phyloP scores from a whole-genome alignment of 768 basidiomycete species.

The Lactarius quietus region DNA sequence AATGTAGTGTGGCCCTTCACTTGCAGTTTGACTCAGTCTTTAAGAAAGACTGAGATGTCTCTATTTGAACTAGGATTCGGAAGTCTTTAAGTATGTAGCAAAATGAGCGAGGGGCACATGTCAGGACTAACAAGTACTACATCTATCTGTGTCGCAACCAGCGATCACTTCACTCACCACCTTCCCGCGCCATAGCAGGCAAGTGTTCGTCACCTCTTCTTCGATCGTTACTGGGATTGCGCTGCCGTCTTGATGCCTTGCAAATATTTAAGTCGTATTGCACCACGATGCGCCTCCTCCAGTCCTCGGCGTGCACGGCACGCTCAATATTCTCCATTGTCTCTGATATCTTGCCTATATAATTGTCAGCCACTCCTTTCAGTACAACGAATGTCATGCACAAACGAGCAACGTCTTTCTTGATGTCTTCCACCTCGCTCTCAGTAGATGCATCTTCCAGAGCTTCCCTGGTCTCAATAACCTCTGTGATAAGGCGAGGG shows the following conservation, averaged over 20 bases:
- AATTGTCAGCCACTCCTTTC: not conserved
- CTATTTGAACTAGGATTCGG: too few relatives aligned
- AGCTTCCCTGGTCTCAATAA: slow-evolving; percentile 76
- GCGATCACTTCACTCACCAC: not conserved
- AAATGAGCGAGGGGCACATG: too few relatives aligned
- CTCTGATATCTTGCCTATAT: slow-evolving; percentile 49
- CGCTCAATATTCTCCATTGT: slow-evolving; percentile 46
- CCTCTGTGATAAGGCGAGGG: slow-evolving; percentile 62
- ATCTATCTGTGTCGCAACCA: not conserved
- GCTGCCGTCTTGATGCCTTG: slow-evolving; percentile 57
- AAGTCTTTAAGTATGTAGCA: too few relatives aligned
- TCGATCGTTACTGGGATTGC: slow-evolving; percentile 21
- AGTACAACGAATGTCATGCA: slow-evolving; percentile 1
- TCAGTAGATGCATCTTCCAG: slow-evolving; percentile 59
- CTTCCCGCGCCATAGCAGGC: not conserved
- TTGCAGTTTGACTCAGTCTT: too few relatives aligned
- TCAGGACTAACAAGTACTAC: not conserved
- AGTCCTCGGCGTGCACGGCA: slow-evolving; percentile 50
- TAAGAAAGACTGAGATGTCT: too few relatives aligned
- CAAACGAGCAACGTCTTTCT: slow-evolving; percentile 54
- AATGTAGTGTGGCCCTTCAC: too few relatives aligned
- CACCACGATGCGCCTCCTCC: slow-evolving; percentile 52
- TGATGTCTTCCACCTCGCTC: slow-evolving; percentile 49
- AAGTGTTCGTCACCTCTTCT: not conserved
- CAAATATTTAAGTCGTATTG: slow-evolving; percentile 73